These are phyloP conservation scores for Geosmithia flava DNA, from an alignment of 2,329 filamentous ascomycete genomes.

Conservation along the genomic window DNA sequence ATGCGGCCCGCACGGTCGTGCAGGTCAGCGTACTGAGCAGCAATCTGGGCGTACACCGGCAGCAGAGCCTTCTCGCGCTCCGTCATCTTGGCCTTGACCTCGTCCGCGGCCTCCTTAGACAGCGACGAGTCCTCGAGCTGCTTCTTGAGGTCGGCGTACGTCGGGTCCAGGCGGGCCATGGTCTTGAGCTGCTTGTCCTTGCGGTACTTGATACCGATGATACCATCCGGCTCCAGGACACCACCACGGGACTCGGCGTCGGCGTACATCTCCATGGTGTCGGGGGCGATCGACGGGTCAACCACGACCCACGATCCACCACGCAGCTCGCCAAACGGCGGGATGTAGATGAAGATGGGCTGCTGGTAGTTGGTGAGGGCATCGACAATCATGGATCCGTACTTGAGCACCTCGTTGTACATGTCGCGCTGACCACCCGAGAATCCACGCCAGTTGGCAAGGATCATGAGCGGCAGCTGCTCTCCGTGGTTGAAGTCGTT, in stretches of 20 bases:
- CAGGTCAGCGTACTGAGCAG: slow-evolving; percentile 92
- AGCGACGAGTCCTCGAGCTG: slow-evolving; percentile 52
- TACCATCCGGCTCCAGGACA: slow-evolving; percentile 96
- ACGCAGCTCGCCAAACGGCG: slow-evolving; percentile 89
- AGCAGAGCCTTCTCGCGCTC: slow-evolving; percentile 78
- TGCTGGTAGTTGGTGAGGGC: slow-evolving; percentile 97
- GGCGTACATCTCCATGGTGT: slow-evolving; percentile 98
- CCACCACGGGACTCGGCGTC: slow-evolving; percentile 90
- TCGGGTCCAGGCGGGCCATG: slow-evolving; percentile 84
- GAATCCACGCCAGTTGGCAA: slow-evolving; percentile 99
- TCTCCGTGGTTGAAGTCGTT: slow-evolving; percentile 99
- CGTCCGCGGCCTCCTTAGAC: slow-evolving; percentile 59
- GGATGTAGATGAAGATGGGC: slow-evolving; percentile 98
- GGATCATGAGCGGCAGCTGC: slow-evolving; percentile 95
- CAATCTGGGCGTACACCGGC: slow-evolving; percentile 89
- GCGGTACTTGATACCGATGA: slow-evolving; percentile 96
- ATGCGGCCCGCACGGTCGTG: slow-evolving; percentile 96
- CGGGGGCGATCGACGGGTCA: slow-evolving; percentile 94
- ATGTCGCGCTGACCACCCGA: slow-evolving; percentile 98
- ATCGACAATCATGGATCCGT: slow-evolving; percentile 97
- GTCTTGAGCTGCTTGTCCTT: slow-evolving; percentile 95
- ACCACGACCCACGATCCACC: slow-evolving; percentile 99
- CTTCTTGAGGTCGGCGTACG: slow-evolving; percentile 75
- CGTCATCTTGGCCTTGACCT: slow-evolving; percentile 74
- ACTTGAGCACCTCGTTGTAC: slow-evolving; percentile 99